Conservation (phyloP, 352 stramenopile genomes). For the Phytophthora meadii region DNA sequence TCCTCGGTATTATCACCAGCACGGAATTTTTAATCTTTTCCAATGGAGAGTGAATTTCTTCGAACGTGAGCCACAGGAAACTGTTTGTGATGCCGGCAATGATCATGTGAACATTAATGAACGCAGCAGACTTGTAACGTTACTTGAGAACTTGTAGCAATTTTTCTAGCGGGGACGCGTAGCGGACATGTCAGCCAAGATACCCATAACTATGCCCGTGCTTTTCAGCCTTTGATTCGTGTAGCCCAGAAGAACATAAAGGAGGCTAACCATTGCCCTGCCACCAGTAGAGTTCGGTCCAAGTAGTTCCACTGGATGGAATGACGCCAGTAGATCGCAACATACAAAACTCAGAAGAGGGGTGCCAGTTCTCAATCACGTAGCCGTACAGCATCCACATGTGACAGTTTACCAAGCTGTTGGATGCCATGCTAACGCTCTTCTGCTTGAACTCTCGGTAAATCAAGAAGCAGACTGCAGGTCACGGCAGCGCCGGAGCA, state of each 20-base stretch:
- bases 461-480: not conserved
- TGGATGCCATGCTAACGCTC: not conserved
- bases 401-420: not conserved
- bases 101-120: conserved; percentile 3
- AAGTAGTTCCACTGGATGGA: not conserved
- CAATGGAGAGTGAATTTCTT: no score
- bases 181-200: not conserved
- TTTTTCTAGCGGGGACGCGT: not conserved
- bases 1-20: no score
- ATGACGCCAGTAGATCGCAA: not conserved
- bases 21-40: no score
- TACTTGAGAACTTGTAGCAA: not conserved
- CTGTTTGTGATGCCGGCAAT: not conserved
- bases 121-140: not conserved
- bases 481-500: not conserved
- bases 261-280: not conserved
- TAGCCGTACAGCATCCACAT: conserved; percentile 1
- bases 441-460: not conserved
- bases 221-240: not conserved
- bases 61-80: not conserved
- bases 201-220: not conserved
- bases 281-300: not conserved
- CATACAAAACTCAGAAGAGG: not conserved
- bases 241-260: not conserved
- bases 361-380: not conserved